Conservation (phyloP, 805 yeast genomes). For the Starmerella kuoi region DNA sequence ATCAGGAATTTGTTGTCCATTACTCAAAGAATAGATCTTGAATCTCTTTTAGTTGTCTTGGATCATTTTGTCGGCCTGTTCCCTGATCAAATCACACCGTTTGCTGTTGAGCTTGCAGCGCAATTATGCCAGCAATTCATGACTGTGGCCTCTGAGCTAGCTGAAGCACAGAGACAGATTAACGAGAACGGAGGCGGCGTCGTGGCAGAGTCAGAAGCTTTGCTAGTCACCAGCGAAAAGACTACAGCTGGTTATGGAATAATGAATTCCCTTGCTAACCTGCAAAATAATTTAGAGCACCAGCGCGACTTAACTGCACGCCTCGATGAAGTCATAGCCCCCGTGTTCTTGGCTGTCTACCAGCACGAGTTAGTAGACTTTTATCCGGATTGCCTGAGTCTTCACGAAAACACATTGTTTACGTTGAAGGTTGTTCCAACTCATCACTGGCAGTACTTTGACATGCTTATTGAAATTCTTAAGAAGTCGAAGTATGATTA, state of each 20-base stretch:
- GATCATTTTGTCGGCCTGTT: slow-evolving; percentile 89
- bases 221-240: slow-evolving; percentile 46
- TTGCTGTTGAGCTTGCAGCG: slow-evolving; percentile 56
- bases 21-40: slow-evolving; percentile 74
- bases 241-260: slow-evolving; percentile 73
- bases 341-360: slow-evolving; percentile 58
- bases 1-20: slow-evolving; percentile 67
- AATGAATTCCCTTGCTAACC: slow-evolving; percentile 68
- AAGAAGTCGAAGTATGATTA: slow-evolving; percentile 41
- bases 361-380: slow-evolving; percentile 58
- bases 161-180: slow-evolving; percentile 32
- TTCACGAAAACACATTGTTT: slow-evolving; percentile 58
- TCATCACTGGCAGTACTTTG: slow-evolving; percentile 62
- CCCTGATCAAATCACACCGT: slow-evolving; percentile 81
- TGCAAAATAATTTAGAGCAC: slow-evolving; percentile 70
- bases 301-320: slow-evolving; percentile 51
- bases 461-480: slow-evolving; percentile 34
- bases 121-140: slow-evolving; percentile 57
- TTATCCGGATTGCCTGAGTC: slow-evolving; percentile 62
- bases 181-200: slow-evolving; percentile 20
- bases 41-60: slow-evolving; percentile 77
- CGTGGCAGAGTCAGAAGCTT: slow-evolving; percentile 25
- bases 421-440: slow-evolving; percentile 50
- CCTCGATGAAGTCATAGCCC: slow-evolving; percentile 56
- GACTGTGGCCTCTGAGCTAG: slow-evolving; percentile 52